Conservation (phyloP, 2,329 filamentous ascomycete species). For the Hymenoscyphus fraxineus region DNA sequence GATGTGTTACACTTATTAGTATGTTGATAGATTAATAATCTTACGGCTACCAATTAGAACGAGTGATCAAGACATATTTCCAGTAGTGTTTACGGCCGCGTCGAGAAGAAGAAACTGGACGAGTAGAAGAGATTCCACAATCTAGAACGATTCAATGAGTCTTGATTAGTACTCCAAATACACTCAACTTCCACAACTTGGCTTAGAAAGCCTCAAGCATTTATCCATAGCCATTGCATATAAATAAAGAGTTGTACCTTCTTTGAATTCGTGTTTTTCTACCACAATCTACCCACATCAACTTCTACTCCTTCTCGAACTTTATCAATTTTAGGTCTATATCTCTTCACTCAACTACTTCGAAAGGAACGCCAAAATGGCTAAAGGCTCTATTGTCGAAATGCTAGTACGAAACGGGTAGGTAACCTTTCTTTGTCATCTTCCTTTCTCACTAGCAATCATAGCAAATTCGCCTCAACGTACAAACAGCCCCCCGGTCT, state of each 20-base stretch:
- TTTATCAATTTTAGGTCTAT: background rate
- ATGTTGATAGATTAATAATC: background rate
- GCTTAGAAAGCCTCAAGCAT: background rate
- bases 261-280: background rate
- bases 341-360: too few species aligned
- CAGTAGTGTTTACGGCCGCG: background rate
- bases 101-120: background rate
- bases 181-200: background rate
- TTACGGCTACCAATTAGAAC: background rate
- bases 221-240: background rate
- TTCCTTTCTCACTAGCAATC: background rate
- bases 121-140: background rate
- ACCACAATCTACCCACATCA: background rate
- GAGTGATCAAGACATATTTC: background rate
- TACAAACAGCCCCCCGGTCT: slow-evolving; percentile 20
- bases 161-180: background rate
- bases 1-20: background rate
- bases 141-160: background rate
- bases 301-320: background rate
- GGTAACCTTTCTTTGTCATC: background rate
- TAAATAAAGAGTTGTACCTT: background rate
- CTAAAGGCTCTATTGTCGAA: slow-evolving; percentile 20
- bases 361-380: slow-evolving; percentile 16
- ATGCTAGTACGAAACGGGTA: slow-evolving; percentile 25
- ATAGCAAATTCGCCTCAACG: slow-evolving; percentile 17